Conservation (phyloP, 2,329 filamentous ascomycete genomes). For the Aureobasidium sp. region DNA sequence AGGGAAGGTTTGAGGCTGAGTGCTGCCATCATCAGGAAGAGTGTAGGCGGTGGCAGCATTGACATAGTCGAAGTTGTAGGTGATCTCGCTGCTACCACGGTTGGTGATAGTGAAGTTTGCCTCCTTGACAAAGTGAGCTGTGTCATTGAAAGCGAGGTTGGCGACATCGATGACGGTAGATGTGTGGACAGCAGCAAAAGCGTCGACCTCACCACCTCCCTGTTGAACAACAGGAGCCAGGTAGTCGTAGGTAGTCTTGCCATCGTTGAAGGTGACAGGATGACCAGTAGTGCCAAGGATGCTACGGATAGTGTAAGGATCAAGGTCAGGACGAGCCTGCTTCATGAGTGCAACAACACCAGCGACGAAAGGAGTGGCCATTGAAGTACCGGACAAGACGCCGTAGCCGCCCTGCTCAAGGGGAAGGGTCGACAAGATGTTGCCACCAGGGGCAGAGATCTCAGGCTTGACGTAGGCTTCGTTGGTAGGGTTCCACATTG, state of each 20-base stretch:
- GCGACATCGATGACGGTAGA: conserved; percentile 46
- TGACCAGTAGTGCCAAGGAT: conserved; percentile 19
- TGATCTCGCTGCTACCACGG: conserved; percentile 38
- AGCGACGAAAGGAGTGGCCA: conserved; percentile 50
- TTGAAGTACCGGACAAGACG: conserved; percentile 49
- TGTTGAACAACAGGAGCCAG: conserved; percentile 48
- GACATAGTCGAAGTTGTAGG: conserved; percentile 46
- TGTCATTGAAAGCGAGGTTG: conserved; percentile 57
- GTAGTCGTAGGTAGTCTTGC: conserved; percentile 20
- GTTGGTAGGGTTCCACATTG: conserved; percentile 53
- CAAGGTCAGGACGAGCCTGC: conserved; percentile 21
- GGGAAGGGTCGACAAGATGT: conserved; percentile 50
- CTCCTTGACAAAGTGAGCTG: conserved; percentile 43
- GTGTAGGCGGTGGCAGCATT: conserved; percentile 47
- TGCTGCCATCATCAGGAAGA: conserved; percentile 19
- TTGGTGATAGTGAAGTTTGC: conserved; percentile 50
- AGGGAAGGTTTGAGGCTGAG: conserved; percentile 16
- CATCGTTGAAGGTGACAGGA: conserved; percentile 23
- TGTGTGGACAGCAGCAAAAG: conserved; percentile 48
- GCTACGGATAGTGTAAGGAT: conserved; percentile 20
- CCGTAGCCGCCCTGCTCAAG: conserved; percentile 37
- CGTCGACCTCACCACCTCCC: conserved; percentile 52
- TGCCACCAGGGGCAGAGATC: conserved; percentile 46
- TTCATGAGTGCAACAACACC: conserved; percentile 32
- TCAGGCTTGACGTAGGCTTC: conserved; percentile 51